Conservation (phyloP, 768 basidiomycete genomes). For the Udeniomyces megalosporus region DNA sequence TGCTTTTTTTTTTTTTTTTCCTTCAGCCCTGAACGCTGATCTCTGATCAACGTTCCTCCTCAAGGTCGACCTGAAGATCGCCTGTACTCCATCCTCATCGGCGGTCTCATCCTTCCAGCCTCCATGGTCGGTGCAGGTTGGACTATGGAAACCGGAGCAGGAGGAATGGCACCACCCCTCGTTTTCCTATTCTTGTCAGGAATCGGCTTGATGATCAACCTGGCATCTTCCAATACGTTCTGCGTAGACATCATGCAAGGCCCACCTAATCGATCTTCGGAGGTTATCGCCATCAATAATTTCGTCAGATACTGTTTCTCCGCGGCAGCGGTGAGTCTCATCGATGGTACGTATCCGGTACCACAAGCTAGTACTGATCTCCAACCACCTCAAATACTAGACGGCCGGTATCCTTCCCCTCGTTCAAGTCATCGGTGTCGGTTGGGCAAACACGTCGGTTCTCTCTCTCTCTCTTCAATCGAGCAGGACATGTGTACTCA, state of each 20-base stretch:
- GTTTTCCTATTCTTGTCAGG: conserved; percentile 24
- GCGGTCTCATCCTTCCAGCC: conserved; percentile 23
- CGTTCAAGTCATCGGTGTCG: conserved; percentile 28
- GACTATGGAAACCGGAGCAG: conserved; percentile 13
- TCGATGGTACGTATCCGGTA: too few relatives aligned
- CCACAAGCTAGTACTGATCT: too few relatives aligned
- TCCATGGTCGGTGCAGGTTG: conserved; percentile 17
- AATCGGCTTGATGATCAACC: conserved; percentile 23
- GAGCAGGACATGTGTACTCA: too few relatives aligned
- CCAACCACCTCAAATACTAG: neutral
- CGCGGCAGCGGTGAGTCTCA: conserved; percentile 18
- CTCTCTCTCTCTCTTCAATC: conserved; percentile 12
- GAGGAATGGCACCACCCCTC: conserved; percentile 24
- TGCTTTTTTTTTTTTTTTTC: neutral
- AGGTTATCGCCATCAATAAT: conserved; percentile 27
- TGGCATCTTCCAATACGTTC: conserved; percentile 27
- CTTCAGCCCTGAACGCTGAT: too few relatives aligned
- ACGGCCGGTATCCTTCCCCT: conserved; percentile 29
- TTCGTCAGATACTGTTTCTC: conserved; percentile 28
- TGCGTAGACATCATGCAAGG: conserved; percentile 1
- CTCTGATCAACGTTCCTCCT: too few relatives aligned
- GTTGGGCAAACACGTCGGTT: conserved; percentile 28
- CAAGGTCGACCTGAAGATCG: too few relatives aligned
- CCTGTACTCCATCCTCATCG: neutral
- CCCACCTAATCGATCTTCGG: conserved; percentile 13